A percentile compares a stretch with the other conserved stretches of the same genome.
Conservation (phyloP, 1,284 basidiomycete genomes). For the Heterobasidion irregulare region DNA sequence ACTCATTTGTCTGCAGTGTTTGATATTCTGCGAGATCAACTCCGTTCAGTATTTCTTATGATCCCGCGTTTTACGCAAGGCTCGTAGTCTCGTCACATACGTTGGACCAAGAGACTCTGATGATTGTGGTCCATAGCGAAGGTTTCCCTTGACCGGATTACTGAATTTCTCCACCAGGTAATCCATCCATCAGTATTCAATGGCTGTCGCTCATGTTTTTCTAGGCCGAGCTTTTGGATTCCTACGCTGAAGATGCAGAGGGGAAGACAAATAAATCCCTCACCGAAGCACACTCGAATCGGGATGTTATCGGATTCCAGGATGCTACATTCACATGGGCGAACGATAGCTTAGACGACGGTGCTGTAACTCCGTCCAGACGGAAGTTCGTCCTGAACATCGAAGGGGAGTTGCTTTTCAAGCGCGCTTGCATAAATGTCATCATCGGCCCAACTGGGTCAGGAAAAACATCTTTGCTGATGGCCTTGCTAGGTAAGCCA, state of each 20-base stretch:
- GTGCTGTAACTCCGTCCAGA: conserved; percentile 18
- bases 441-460: conserved; percentile 56
- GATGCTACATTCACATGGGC: conserved; percentile 35
- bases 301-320: conserved; percentile 28
- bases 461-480: conserved; percentile 42
- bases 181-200: background rate
- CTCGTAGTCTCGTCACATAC: no score
- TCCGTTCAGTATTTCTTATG: conserved; percentile 22
- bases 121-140: conserved; percentile 23
- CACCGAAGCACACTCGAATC: conserved; percentile 12
- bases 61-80: conserved; percentile 25
- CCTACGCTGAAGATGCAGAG: conserved; percentile 24
- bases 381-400: conserved; percentile 40
- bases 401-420: conserved; percentile 47
- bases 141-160: conserved; percentile 39
- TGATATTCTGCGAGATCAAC: conserved; percentile 25
- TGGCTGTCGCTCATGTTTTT: background rate
- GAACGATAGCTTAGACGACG: conserved; percentile 13
- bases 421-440: conserved; percentile 49
- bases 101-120: no score
- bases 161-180: conserved; percentile 36
- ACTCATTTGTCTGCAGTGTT: conserved; percentile 18
- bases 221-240: conserved; percentile 43
- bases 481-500: conserved; percentile 42
- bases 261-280: conserved; percentile 11